Evolutionary conservation across 164 flowering plant species (phyloP).

Genomic region (Amborella trichopoda): DNA sequence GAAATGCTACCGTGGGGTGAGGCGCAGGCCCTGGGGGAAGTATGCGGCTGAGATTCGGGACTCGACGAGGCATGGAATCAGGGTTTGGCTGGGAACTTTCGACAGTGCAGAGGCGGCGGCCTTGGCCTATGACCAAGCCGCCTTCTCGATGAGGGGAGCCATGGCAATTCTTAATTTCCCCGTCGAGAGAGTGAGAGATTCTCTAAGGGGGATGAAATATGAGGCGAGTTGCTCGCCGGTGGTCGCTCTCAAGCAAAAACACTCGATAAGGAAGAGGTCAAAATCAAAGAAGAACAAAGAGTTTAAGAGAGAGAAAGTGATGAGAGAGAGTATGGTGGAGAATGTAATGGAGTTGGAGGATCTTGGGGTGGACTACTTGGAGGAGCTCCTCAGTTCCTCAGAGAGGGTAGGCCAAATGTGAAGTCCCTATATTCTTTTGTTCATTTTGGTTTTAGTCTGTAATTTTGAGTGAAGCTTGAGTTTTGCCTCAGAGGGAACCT

Average conservation of each 20-base stretch:
- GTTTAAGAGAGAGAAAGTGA: slow-evolving; percentile 11
- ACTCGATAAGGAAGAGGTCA: slow-evolving; percentile 29
- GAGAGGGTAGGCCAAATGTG: no score
- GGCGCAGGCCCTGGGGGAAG: slow-evolving; percentile 57
- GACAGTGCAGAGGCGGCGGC: slow-evolving; percentile 73
- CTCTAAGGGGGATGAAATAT: slow-evolving; percentile 29
- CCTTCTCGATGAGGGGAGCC: slow-evolving; percentile 39
- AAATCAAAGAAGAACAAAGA: not conserved
- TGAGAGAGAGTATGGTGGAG: slow-evolving; percentile 6
- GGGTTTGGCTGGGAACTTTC: slow-evolving; percentile 77
- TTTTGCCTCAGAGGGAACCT: no score
- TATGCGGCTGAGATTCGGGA: slow-evolving; percentile 68
- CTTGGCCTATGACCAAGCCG: slow-evolving; percentile 65
- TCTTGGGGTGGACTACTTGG: slow-evolving; percentile 46
- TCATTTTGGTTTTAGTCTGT: no score
- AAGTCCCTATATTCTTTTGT: no score
- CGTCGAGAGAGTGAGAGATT: slow-evolving; percentile 29
- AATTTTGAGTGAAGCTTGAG: no score
- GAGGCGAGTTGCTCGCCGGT: slow-evolving; percentile 42
- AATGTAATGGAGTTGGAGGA: slow-evolving; percentile 49
- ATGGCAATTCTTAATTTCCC: slow-evolving; percentile 52
- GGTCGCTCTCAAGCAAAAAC: slow-evolving; percentile 38
- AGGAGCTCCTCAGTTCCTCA: slow-evolving; percentile 36
- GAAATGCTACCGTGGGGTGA: slow-evolving; percentile 26
- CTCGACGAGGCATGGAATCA: slow-evolving; percentile 48